Percentiles rank a stretch among this genome's conserved stretches.
phyloP scores from a whole-genome alignment of 2,329 filamentous ascomycete species.

The Calonectria pauciramosa region DNA sequence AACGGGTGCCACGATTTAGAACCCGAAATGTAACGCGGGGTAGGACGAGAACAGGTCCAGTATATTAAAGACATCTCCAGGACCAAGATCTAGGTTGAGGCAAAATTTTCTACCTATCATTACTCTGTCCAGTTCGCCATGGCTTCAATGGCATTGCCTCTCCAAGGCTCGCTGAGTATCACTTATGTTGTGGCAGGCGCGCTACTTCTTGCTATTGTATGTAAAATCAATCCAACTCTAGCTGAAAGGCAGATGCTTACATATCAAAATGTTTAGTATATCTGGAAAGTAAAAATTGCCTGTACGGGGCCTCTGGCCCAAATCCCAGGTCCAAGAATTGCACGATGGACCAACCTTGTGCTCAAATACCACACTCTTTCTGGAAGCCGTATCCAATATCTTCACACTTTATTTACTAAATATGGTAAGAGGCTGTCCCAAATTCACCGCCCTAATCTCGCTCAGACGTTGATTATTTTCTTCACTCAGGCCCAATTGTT shows the following conservation, averaged over 20 bases:
- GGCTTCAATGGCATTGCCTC: background rate
- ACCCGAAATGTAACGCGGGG: background rate
- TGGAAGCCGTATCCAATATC: background rate
- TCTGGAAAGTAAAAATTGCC: background rate
- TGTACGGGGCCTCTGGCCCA: background rate
- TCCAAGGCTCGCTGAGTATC: background rate
- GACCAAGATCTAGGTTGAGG: background rate
- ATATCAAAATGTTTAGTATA: background rate
- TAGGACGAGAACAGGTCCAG: background rate
- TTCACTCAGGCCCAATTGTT: background rate
- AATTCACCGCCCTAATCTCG: too few relatives aligned
- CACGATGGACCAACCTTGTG: constrained; percentile 11
- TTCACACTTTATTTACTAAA: background rate
- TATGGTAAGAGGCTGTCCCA: background rate
- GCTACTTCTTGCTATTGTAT: background rate
- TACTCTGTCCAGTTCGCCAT: background rate
- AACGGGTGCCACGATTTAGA: background rate
- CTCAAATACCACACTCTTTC: constrained; percentile 7
- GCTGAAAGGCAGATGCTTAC: background rate
- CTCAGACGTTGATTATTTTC: background rate
- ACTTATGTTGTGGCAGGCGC: background rate
- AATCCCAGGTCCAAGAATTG: background rate
- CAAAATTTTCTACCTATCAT: background rate
- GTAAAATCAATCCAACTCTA: background rate
- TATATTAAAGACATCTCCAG: background rate